Percentiles rank a stretch among this genome's conserved stretches.
Evolutionary conservation across 1,284 basidiomycete species (phyloP).

Genomic region (Singerocomus inundabilis): DNA sequence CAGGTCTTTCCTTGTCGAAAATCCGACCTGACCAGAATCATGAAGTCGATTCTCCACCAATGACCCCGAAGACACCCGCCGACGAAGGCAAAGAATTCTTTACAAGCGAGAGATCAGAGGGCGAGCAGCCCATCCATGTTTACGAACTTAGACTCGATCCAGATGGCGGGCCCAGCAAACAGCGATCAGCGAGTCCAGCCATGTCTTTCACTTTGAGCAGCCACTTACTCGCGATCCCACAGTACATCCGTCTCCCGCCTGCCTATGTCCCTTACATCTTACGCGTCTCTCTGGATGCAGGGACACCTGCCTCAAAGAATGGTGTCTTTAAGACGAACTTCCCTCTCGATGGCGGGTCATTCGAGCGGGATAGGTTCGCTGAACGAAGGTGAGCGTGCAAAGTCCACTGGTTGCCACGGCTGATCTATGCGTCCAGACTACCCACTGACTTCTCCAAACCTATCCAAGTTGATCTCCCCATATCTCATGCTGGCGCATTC

Average conservation of each 20-base stretch:
- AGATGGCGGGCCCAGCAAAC: slow-evolving; percentile 86
- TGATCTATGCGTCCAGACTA: slow-evolving; percentile 47
- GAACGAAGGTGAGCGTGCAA: slow-evolving; percentile 61
- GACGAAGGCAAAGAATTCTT: slow-evolving; percentile 92
- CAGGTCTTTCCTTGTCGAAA: slow-evolving; percentile 18
- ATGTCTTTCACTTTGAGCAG: not conserved
- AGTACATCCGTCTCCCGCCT: slow-evolving; percentile 95
- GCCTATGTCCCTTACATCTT: slow-evolving; percentile 87
- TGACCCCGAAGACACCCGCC: slow-evolving; percentile 82
- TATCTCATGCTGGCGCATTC: slow-evolving; percentile 93
- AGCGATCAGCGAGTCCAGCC: slow-evolving; percentile 65
- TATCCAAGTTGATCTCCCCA: slow-evolving; percentile 88
- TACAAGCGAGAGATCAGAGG: slow-evolving; percentile 50
- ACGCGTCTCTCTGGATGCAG: slow-evolving; percentile 85
- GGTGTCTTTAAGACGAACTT: slow-evolving; percentile 94
- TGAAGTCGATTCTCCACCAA: not conserved
- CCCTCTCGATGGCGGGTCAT: slow-evolving; percentile 85
- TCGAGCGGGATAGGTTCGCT: slow-evolving; percentile 74
- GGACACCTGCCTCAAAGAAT: slow-evolving; percentile 83
- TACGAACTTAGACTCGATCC: slow-evolving; percentile 84
- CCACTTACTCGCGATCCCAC: slow-evolving; percentile 17
- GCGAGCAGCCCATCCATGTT: slow-evolving; percentile 70
- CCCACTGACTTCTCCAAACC: slow-evolving; percentile 84
- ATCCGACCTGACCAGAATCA: not conserved
- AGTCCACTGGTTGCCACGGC: not conserved